Conservation (phyloP, 2,329 filamentous ascomycete genomes). For the Amauroascus niger region DNA sequence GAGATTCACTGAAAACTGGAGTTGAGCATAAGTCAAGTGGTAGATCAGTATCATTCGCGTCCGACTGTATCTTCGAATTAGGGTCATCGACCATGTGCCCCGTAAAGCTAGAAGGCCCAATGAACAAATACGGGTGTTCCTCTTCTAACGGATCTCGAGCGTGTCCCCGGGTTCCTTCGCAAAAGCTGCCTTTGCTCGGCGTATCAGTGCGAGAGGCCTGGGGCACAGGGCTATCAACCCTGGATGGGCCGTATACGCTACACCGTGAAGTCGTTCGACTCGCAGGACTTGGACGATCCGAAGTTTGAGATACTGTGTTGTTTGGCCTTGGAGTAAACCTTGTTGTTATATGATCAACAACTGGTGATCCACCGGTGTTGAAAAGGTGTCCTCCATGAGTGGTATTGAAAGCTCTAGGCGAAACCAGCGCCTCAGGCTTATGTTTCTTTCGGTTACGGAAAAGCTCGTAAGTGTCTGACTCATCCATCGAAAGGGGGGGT, state of each 20-base stretch:
- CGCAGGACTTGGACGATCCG: neutral
- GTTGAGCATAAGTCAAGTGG: neutral
- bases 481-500: slow-evolving; percentile 46
- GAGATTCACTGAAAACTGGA: slow-evolving; percentile 54
- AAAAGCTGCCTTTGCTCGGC: slow-evolving; percentile 30
- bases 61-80: neutral
- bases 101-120: slow-evolving; percentile 50
- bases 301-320: slow-evolving; percentile 19
- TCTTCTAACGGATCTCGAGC: slow-evolving; percentile 56
- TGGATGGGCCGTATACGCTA: slow-evolving; percentile 18
- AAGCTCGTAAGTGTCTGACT: slow-evolving; percentile 36
- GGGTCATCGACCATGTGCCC: neutral
- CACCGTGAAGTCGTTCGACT: neutral
- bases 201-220: slow-evolving; percentile 25
- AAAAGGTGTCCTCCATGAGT: neutral
- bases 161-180: slow-evolving; percentile 48
- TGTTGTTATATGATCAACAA: slow-evolving; percentile 3
- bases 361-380: slow-evolving; percentile 14
- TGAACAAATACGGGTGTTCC: slow-evolving; percentile 61
- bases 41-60: neutral
- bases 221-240: slow-evolving; percentile 24
- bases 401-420: neutral
- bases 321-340: slow-evolving; percentile 16
- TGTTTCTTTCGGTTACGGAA: slow-evolving; percentile 2
- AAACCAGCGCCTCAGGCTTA: neutral